phyloP scores from a whole-genome alignment of 805 yeast genomes.

The Kockiozyma suomiensis region DNA sequence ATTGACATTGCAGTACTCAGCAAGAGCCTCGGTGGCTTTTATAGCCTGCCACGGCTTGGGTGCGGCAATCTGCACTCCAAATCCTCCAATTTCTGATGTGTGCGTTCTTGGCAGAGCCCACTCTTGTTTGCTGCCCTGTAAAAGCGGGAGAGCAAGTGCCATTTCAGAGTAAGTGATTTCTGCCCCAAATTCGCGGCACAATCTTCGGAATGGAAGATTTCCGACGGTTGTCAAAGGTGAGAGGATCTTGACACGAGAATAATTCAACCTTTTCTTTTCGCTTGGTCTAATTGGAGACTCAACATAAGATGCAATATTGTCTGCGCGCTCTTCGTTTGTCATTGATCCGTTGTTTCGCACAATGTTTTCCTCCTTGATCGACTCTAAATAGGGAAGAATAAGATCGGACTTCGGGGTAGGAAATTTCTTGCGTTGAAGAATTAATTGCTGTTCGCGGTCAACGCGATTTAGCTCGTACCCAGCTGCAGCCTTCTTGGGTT shows the following conservation, averaged over 20 bases:
- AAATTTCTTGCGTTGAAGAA: conserved; percentile 63
- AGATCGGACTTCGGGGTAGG: conserved; percentile 59
- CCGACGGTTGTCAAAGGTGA: conserved; percentile 98
- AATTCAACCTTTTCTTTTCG: conserved; percentile 79
- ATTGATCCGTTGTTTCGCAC: conserved; percentile 43
- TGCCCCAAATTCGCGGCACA: conserved; percentile 88
- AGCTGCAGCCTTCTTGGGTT: conserved; percentile 41
- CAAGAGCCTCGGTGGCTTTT: conserved; percentile 83
- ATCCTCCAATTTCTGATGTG: conserved; percentile 54
- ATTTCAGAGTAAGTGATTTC: conserved; percentile 93
- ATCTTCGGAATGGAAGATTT: conserved; percentile 88
- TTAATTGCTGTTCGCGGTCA: conserved; percentile 48
- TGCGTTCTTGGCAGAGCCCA: conserved; percentile 98
- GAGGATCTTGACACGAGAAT: conserved; percentile 75
- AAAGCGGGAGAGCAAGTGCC: conserved; percentile 84
- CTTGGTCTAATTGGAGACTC: conserved; percentile 75
- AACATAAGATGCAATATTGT: conserved; percentile 52
- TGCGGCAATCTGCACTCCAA: conserved; percentile 92
- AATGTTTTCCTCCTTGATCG: conserved; percentile 48
- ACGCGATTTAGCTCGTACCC: conserved; percentile 70
- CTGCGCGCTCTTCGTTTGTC: conserved; percentile 33
- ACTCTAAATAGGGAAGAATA: conserved; percentile 65
- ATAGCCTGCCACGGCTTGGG: conserved; percentile 91
- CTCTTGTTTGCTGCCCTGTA: conserved; percentile 90
- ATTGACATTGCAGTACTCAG: conserved; percentile 34